Conservation (phyloP, 2,329 filamentous ascomycete species). For the Diaporthe capsici region DNA sequence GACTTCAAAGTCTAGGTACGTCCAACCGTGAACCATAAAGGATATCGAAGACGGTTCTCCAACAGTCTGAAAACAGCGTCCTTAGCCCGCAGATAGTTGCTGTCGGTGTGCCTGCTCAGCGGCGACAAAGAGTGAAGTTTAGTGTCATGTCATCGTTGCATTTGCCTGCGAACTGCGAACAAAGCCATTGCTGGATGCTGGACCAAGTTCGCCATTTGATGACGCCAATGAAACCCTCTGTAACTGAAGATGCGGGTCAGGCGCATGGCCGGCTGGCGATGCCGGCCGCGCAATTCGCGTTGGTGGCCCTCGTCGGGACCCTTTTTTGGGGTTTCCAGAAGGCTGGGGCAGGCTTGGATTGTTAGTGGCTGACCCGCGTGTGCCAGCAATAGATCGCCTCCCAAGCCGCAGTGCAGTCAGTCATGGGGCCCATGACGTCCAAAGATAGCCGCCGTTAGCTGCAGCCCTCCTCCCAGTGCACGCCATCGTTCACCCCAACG, state of each 20-base stretch:
- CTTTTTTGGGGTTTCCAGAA: background rate
- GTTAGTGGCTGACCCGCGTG: conserved; percentile 18
- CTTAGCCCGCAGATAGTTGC: background rate
- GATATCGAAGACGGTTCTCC: background rate
- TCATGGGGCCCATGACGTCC: conserved; percentile 39
- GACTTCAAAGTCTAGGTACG: background rate
- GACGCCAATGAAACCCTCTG: conserved; percentile 25
- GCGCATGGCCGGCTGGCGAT: background rate
- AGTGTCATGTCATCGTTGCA: background rate
- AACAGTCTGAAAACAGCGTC: background rate
- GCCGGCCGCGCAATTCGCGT: conserved; percentile 13
- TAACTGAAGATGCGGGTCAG: conserved; percentile 15
- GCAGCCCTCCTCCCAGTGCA: background rate
- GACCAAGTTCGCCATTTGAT: background rate
- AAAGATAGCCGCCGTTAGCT: conserved; percentile 40
- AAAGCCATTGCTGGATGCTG: background rate
- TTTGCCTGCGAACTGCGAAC: background rate
- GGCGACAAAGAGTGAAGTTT: background rate
- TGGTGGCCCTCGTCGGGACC: background rate
- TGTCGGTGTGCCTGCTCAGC: background rate
- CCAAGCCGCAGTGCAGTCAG: background rate
- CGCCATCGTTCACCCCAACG: conserved; percentile 2
- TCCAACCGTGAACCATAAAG: background rate
- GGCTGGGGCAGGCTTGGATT: conserved; percentile 14
- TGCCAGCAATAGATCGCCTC: conserved; percentile 20